Base-by-base conservation (phyloP, 2,329 filamentous ascomycete species). In the Epichloe sylvatica region DNA sequence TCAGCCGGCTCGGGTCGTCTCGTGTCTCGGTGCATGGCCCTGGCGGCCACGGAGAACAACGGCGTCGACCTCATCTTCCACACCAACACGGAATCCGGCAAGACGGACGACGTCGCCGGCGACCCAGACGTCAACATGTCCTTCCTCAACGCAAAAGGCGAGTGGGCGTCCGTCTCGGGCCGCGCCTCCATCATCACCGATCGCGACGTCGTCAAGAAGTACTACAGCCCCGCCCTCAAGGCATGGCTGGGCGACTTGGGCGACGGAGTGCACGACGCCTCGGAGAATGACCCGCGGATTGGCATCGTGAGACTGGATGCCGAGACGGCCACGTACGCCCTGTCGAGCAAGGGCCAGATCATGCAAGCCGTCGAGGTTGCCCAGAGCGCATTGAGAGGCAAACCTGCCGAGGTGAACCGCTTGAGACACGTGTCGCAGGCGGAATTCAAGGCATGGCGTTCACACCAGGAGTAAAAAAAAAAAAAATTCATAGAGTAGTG, bases 111-210 rank as follows among this genome's bases (percentile, higher is more conserved):
- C 61, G 75, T 94, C 40, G 73, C 78, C 50, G 71, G 73, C 50
- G 82, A 94, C 65, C 71, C 82, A 0, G 77, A 86, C 57, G 76
- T 89, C 70, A 94, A 94, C 70, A 75, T 94, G 55, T 78, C 83
- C 45, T 94, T 94, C 73, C 74, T 91, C 57, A 84, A 84, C 64
- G 66, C 67, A 55, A 78, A 78, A 2, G 86, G 88, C 57, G 82
- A 91, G 65, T 95, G 89, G 89, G 88, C 88, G 0, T 92, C 86
- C 2, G 72, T 94, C 53, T 84, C 84, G n/a, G 89, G 89, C 46
- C 74, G 72, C 1, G 82, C 86, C 1, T 70, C 69, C 25, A 74
- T 94, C 57, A 71, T 84, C 58, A 84, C 83, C 13, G 83, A 91
- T 61, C 79, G 81, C 21, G 71, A 70, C 2, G 67, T 78, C 21